Evolutionary conservation across 805 yeast species (phyloP).

Genomic region (Suhomyces sp.): DNA sequence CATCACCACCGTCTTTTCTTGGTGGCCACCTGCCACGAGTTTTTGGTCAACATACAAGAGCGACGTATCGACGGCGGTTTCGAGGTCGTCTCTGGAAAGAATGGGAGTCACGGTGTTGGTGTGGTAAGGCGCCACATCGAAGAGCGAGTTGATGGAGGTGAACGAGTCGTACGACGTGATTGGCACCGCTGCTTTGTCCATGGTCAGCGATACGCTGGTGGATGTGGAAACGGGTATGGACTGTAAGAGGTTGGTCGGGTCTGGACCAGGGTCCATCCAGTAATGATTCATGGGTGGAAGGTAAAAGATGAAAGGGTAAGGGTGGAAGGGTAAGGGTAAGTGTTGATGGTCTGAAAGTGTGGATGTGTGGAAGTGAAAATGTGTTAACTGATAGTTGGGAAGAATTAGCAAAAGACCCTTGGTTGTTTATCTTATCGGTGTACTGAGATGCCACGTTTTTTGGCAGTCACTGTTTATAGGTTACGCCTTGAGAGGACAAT

Average conservation of each 20-base stretch:
- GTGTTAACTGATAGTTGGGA: too few species aligned
- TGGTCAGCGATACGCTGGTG: too few species aligned
- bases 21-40: background rate
- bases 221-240: too few species aligned
- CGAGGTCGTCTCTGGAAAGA: conserved; percentile 10
- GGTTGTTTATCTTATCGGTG: too few species aligned
- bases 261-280: background rate
- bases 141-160: conserved; percentile 31
- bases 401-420: too few species aligned
- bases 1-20: conserved; percentile 25
- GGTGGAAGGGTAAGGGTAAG: background rate
- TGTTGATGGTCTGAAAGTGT: too few species aligned
- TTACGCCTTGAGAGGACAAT: too few species aligned
- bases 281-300: background rate
- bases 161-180: conserved; percentile 14
- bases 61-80: too few species aligned
- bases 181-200: too few species aligned
- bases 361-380: too few species aligned
- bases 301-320: background rate
- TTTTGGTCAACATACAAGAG: conserved; percentile 1
- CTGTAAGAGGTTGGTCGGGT: background rate
- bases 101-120: conserved; percentile 19
- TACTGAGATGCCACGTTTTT: too few species aligned
- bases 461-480: too few species aligned
- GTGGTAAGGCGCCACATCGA: conserved; percentile 17